phyloP scores from a whole-genome alignment of 1,284 basidiomycete genomes.

The Lignosus rhinocerotis region DNA sequence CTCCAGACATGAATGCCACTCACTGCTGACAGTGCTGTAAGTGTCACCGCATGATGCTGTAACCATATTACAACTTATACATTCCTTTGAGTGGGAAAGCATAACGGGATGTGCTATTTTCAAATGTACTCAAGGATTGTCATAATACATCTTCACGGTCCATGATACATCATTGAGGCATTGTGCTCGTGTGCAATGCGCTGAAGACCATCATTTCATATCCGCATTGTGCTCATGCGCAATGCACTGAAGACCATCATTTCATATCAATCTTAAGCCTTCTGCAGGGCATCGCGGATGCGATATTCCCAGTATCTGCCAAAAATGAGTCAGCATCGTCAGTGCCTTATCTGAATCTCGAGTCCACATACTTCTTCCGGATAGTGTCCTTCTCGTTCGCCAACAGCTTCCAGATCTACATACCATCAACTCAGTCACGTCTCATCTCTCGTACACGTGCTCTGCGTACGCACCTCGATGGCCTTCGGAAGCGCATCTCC shows the following conservation, averaged over 20 bases:
- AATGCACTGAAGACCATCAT: too few species aligned
- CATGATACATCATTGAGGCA: too few species aligned
- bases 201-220: background rate
- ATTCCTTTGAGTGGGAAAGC: too few species aligned
- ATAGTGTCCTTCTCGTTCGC: constrained; percentile 76
- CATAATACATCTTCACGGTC: too few species aligned
- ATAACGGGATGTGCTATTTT: too few species aligned
- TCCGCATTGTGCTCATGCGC: background rate
- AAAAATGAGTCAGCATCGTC: background rate
- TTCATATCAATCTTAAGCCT: background rate
- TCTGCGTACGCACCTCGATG: constrained; percentile 40
- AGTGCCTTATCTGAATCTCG: too few species aligned
- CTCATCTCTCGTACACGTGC: background rate
- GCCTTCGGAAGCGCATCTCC: constrained; percentile 49
- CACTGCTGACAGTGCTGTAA: too few species aligned
- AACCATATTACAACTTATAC: too few species aligned
- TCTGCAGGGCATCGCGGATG: constrained; percentile 40
- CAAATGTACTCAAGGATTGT: too few species aligned
- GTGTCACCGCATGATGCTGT: too few species aligned
- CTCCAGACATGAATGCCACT: too few species aligned
- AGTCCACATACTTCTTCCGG: constrained; percentile 64
- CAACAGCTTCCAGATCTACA: constrained; percentile 67
- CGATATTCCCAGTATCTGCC: constrained; percentile 45
- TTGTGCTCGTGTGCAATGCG: too few species aligned
- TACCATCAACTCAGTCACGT: background rate